These are phyloP conservation scores for Flueggea neowawraea DNA, from an alignment of 441 rosid genomes.

Conservation along the genomic window DNA sequence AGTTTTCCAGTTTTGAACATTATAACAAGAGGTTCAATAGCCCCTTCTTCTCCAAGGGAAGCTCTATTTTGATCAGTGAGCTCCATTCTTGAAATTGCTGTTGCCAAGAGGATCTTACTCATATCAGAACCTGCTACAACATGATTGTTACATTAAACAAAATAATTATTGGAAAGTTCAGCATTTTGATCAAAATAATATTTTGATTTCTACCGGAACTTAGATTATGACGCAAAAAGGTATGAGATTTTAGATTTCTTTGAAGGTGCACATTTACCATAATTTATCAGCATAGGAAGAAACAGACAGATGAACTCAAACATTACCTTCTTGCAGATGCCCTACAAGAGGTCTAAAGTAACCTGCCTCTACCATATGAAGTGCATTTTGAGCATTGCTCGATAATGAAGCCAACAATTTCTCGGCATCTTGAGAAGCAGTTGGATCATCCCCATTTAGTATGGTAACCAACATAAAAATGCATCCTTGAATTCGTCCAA, in stretches of 20 bases:
- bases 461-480: conserved; percentile 60
- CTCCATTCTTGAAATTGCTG: conserved; percentile 64
- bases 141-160: too few relatives aligned
- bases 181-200: too few relatives aligned
- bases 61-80: conserved; percentile 62
- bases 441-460: conserved; percentile 45
- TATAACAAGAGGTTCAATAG: conserved; percentile 50
- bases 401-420: conserved; percentile 55
- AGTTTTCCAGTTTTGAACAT: conserved; percentile 68
- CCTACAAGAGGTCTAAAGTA: conserved; percentile 66
- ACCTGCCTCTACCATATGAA: conserved; percentile 82
- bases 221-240: too few relatives aligned
- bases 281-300: too few relatives aligned
- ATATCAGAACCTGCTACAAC: conserved; percentile 60
- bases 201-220: too few relatives aligned
- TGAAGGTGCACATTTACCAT: too few relatives aligned
- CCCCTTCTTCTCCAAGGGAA: conserved; percentile 66
- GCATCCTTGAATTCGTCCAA: conserved; percentile 69
- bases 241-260: too few relatives aligned
- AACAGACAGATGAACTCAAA: background rate
- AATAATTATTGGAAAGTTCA: too few relatives aligned
- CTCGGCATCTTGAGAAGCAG: conserved; percentile 48
- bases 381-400: conserved; percentile 63
- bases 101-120: conserved; percentile 79
- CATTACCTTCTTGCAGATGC: conserved; percentile 52